Conservation (phyloP, 1,284 basidiomycete genomes). For the Irpex lacteus region DNA sequence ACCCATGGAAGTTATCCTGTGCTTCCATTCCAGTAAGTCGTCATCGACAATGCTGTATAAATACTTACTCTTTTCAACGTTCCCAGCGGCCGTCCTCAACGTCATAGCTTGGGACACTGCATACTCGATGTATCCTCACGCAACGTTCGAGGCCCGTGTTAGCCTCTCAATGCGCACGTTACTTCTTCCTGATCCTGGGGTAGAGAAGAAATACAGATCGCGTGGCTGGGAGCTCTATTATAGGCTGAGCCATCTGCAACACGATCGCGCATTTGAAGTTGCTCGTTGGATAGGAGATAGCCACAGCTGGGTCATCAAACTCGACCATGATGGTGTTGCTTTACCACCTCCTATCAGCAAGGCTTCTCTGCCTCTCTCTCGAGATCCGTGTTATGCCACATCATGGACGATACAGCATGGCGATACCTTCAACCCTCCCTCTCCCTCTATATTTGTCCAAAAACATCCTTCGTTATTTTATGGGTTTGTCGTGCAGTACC, state of each 20-base stretch:
- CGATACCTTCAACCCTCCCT: background rate
- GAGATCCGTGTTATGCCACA: background rate
- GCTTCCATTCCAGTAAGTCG: constrained; percentile 17
- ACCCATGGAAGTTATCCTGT: constrained; percentile 15
- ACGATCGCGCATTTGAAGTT: constrained; percentile 15
- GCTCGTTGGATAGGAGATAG: constrained; percentile 25
- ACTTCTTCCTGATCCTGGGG: background rate
- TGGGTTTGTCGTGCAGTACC: background rate
- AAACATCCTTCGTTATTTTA: background rate
- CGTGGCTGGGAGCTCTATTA: constrained; percentile 22
- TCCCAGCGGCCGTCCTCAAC: constrained; percentile 36
- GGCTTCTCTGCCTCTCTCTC: background rate
- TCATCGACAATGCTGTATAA: background rate
- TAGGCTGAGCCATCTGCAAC: background rate
- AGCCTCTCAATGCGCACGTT: constrained; percentile 14
- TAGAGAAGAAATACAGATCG: constrained; percentile 22
- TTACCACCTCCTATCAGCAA: constrained; percentile 2
- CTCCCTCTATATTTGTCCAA: background rate
- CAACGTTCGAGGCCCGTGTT: constrained; percentile 26
- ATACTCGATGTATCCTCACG: constrained; percentile 27
- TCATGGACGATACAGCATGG: background rate
- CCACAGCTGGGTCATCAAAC: constrained; percentile 19
- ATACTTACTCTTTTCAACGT: constrained; percentile 3
- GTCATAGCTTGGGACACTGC: constrained; percentile 24
- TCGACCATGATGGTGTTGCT: constrained; percentile 17